phyloP scores from a whole-genome alignment of 768 basidiomycete species.

The Amanita thiersii region DNA sequence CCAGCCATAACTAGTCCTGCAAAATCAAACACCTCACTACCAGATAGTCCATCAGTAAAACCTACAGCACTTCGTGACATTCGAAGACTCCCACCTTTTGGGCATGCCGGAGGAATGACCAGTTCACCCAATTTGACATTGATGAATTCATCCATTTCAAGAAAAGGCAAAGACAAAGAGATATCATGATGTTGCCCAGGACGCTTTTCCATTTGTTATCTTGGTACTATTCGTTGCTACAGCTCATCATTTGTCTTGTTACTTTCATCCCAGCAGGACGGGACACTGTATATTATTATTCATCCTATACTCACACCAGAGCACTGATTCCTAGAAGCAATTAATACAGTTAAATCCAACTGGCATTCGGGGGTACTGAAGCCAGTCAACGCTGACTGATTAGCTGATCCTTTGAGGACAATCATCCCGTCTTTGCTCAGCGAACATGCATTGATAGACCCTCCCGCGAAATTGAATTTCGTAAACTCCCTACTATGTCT shows the following conservation, averaged over 20 bases:
- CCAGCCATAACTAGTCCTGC: slow-evolving; percentile 17
- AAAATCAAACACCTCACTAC: slow-evolving; percentile 22
- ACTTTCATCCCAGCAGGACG: not conserved
- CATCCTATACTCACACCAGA: too few relatives aligned
- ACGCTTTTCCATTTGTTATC: not conserved
- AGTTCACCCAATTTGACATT: slow-evolving; percentile 27
- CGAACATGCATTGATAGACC: too few relatives aligned
- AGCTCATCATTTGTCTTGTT: not conserved
- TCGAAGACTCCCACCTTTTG: slow-evolving; percentile 23
- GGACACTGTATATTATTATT: slow-evolving; percentile 4
- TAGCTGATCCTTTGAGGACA: too few relatives aligned
- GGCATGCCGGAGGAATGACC: slow-evolving; percentile 17
- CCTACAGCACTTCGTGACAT: slow-evolving; percentile 13
- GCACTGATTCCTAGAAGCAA: too few relatives aligned
- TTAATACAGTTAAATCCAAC: too few relatives aligned
- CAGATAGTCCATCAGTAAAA: slow-evolving; percentile 19
- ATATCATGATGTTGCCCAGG: slow-evolving; percentile 3
- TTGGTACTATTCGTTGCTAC: not conserved
- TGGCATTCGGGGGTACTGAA: too few relatives aligned
- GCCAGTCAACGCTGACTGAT: too few relatives aligned
- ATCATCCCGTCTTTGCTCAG: too few relatives aligned
- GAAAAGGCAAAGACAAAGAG: slow-evolving; percentile 24
- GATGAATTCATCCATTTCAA: slow-evolving; percentile 11
- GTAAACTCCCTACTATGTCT: too few relatives aligned
- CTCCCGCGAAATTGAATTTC: too few relatives aligned